Evolutionary conservation across 768 basidiomycete species (phyloP).

Genomic region (Neoboletus magnificus): DNA sequence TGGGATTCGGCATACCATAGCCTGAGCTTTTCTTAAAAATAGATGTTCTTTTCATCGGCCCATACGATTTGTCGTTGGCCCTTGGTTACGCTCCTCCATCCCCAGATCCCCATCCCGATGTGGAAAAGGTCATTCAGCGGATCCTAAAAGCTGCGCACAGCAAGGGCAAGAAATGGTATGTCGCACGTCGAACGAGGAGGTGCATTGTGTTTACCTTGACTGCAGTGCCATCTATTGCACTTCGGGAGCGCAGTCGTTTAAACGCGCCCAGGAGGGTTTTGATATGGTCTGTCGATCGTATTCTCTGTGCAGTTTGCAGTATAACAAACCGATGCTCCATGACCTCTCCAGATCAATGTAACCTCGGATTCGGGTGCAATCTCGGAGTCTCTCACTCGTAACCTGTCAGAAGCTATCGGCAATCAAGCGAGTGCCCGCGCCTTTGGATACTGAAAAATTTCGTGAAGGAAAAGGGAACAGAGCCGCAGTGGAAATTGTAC

Average conservation of each 20-base stretch:
- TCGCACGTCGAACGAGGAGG: not conserved
- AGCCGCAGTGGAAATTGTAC: not conserved
- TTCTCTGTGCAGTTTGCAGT: not conserved
- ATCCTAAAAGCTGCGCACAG: constrained; percentile 49
- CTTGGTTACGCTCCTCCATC: constrained; percentile 58
- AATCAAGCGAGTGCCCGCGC: constrained; percentile 5
- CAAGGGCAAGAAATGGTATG: constrained; percentile 64
- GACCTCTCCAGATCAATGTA: constrained; percentile 45
- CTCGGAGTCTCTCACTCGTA: constrained; percentile 30
- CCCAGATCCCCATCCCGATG: constrained; percentile 62
- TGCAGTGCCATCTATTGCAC: constrained; percentile 48
- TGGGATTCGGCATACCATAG: not conserved
- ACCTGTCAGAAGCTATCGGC: constrained; percentile 22
- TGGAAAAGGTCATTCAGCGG: constrained; percentile 55
- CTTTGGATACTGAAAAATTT: constrained; percentile 11
- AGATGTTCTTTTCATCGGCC: constrained; percentile 62
- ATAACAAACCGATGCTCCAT: not conserved
- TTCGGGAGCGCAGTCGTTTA: constrained; percentile 41
- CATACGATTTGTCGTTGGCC: constrained; percentile 64
- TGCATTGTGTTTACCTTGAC: not conserved
- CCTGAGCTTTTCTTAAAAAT: not conserved
- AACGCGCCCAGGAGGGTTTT: constrained; percentile 48
- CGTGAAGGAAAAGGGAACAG: not conserved
- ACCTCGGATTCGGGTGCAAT: constrained; percentile 44
- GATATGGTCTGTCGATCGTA: constrained; percentile 42